These are phyloP conservation scores for Discostella pseudostelligera DNA, from an alignment of 108 stramenopile species.

Conservation along the genomic window DNA sequence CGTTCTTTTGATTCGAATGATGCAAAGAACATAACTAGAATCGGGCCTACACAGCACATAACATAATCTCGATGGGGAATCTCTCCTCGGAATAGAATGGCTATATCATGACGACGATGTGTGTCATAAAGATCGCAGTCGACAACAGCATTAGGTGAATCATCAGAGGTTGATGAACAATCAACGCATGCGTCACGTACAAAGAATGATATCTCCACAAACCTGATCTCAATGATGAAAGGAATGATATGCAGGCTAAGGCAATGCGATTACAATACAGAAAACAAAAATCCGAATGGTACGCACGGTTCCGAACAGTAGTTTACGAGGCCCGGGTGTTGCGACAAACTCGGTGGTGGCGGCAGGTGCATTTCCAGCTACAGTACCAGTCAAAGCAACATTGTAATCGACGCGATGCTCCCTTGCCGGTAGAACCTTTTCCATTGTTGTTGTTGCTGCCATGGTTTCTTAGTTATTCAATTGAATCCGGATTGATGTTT, in stretches of 20 bases:
- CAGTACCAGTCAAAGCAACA: neutral
- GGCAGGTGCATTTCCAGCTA: neutral
- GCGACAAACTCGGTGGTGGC: neutral
- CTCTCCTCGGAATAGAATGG: conserved; percentile 12
- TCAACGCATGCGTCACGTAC: neutral
- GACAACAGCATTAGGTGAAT: too few relatives aligned
- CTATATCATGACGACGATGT: conserved; percentile 9
- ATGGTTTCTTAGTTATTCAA: too few relatives aligned
- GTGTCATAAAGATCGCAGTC: neutral
- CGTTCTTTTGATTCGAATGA: conserved; percentile 21
- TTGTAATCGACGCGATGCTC: neutral
- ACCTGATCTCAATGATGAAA: neutral
- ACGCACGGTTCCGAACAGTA: neutral
- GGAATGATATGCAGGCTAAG: neutral
- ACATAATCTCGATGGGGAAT: conserved; percentile 30
- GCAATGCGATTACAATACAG: neutral
- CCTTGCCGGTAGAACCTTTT: neutral
- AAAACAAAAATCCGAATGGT: too few relatives aligned
- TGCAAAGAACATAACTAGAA: conserved; percentile 4
- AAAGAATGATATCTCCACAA: neutral
- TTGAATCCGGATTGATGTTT: neutral
- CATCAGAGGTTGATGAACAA: too few relatives aligned
- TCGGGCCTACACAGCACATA: conserved; percentile 11
- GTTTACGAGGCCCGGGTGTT: neutral
- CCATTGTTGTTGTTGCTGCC: neutral